Evolutionary conservation across 805 yeast species (phyloP).

Genomic region (Torulaspora maleeae): DNA sequence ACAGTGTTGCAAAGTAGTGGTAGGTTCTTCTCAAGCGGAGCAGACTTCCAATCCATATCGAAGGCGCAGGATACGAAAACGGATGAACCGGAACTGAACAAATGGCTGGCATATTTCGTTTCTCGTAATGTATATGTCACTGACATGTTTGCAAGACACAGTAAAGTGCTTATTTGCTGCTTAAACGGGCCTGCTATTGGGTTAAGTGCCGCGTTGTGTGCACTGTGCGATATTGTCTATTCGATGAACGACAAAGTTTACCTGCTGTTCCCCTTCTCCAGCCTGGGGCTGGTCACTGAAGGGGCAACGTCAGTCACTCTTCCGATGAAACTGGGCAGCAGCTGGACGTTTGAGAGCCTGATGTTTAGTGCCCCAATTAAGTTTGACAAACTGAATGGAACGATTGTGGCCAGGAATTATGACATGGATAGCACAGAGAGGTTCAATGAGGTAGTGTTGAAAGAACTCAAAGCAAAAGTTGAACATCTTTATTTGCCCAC

Average conservation of each 20-base stretch:
- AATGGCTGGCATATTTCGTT: slow-evolving; percentile 56
- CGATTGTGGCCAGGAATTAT: slow-evolving; percentile 59
- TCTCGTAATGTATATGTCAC: slow-evolving; percentile 69
- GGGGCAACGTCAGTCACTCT: slow-evolving; percentile 71
- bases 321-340: slow-evolving; percentile 64
- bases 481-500: slow-evolving; percentile 40
- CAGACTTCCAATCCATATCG: slow-evolving; percentile 48
- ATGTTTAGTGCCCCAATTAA: slow-evolving; percentile 61
- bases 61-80: slow-evolving; percentile 13
- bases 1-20: slow-evolving; percentile 72
- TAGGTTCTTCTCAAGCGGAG: slow-evolving; percentile 79
- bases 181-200: slow-evolving; percentile 89
- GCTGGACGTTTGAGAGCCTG: slow-evolving; percentile 67
- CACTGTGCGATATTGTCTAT: slow-evolving; percentile 73
- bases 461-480: slow-evolving; percentile 37
- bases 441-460: slow-evolving; percentile 43
- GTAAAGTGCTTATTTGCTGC: slow-evolving; percentile 65
- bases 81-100: slow-evolving; percentile 29
- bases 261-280: slow-evolving; percentile 71
- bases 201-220: slow-evolving; percentile 64
- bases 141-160: slow-evolving; percentile 61
- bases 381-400: slow-evolving; percentile 56
- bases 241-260: slow-evolving; percentile 54
- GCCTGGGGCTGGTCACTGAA: slow-evolving; percentile 77
- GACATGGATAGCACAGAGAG: slow-evolving; percentile 40